These are phyloP conservation scores for Cryptosporidium andersoni DNA, from an alignment of 169 alveolate species.

Conservation along the genomic window DNA sequence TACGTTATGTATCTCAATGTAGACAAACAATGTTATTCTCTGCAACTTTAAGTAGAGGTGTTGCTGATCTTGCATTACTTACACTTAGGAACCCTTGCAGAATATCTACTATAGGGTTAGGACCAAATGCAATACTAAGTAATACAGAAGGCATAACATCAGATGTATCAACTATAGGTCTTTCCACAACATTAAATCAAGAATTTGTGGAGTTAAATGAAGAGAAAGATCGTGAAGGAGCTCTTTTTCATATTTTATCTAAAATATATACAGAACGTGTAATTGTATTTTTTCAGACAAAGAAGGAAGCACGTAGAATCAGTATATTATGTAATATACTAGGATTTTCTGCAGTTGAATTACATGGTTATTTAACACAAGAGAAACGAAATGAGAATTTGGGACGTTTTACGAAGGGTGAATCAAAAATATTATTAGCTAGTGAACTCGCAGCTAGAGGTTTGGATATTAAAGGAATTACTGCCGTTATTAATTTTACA, in stretches of 20 bases:
- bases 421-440: constrained; percentile 88
- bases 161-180: constrained; percentile 62
- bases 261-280: constrained; percentile 76
- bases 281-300: constrained; percentile 88
- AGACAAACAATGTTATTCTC: constrained; percentile 88
- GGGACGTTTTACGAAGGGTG: constrained; percentile 83
- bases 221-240: constrained; percentile 78
- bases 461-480: constrained; percentile 89
- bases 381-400: constrained; percentile 87
- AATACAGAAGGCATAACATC: constrained; percentile 1
- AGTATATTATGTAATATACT: constrained; percentile 82
- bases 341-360: constrained; percentile 89
- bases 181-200: constrained; percentile 74
- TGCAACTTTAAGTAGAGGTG: constrained; percentile 87
- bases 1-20: constrained; percentile 73
- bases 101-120: constrained; percentile 49
- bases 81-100: constrained; percentile 82
- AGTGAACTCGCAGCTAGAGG: constrained; percentile 96
- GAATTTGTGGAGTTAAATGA: constrained; percentile 74
- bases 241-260: constrained; percentile 75
- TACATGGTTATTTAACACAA: constrained; percentile 94
- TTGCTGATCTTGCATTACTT: constrained; percentile 82
- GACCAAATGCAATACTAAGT: neutral
- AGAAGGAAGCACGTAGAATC: constrained; percentile 89
- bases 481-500: constrained; percentile 90